Evolutionary conservation across 768 basidiomycete species (phyloP).

Genomic region (Naganishia vaughanmartiniae): DNA sequence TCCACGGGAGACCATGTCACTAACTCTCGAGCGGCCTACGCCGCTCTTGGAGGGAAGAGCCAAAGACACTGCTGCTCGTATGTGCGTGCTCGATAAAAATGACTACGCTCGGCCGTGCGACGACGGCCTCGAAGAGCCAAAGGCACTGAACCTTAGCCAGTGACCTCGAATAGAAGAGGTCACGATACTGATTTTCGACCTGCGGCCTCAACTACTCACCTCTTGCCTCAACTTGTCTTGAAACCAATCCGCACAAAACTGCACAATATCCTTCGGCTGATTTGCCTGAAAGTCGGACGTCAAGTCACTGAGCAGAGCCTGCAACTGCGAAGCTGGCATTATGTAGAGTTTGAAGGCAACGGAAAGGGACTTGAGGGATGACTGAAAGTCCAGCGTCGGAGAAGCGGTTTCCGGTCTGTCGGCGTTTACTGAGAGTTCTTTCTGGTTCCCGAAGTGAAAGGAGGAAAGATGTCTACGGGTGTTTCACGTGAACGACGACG

Average conservation of each 20-base stretch:
- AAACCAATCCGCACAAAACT: conserved; percentile 83
- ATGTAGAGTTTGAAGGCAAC: background rate
- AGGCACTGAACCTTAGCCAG: too few relatives aligned
- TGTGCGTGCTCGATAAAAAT: too few relatives aligned
- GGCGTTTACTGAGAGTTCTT: background rate
- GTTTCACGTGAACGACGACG: background rate
- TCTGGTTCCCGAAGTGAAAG: background rate
- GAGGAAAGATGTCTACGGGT: background rate
- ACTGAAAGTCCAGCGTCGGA: background rate
- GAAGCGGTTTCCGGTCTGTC: background rate
- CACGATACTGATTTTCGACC: too few relatives aligned
- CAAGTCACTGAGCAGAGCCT: conserved; percentile 22
- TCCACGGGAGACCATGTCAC: too few relatives aligned
- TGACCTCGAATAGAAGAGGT: too few relatives aligned
- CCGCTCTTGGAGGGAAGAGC: too few relatives aligned
- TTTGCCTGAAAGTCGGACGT: conserved; percentile 50
- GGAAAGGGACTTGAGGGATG: background rate
- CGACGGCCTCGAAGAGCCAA: too few relatives aligned
- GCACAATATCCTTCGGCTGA: conserved; percentile 84
- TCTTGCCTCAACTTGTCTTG: conserved; percentile 55
- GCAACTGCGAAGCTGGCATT: conserved; percentile 20
- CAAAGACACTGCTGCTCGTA: too few relatives aligned
- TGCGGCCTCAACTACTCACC: too few relatives aligned
- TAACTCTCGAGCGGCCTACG: too few relatives aligned
- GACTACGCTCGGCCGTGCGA: too few relatives aligned